Conservation (phyloP, 306 rosid species). For the Cucurbita pepo region DNA sequence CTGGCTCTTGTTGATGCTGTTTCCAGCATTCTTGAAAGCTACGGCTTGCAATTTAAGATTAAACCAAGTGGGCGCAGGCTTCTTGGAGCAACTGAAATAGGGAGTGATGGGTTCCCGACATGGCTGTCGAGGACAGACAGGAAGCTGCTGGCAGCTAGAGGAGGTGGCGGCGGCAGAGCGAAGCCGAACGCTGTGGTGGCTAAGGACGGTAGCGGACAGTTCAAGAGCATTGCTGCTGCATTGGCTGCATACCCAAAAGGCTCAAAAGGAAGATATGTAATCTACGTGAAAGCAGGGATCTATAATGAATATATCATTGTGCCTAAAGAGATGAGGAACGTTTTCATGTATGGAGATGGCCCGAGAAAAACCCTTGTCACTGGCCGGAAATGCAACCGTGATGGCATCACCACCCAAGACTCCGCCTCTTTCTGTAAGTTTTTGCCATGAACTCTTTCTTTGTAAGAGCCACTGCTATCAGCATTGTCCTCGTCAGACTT, state of each 20-base stretch:
- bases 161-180: neutral
- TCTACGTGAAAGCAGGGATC: slow-evolving; percentile 52
- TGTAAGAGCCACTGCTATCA: no score
- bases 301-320: slow-evolving; percentile 37
- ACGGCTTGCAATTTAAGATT: slow-evolving; percentile 19
- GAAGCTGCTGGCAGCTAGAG: slow-evolving; percentile 19
- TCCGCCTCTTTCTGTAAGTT: slow-evolving; percentile 38
- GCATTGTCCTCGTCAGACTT: no score
- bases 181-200: slow-evolving; percentile 41
- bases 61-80: slow-evolving; percentile 36
- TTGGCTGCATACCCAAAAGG: slow-evolving; percentile 29
- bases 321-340: slow-evolving; percentile 4
- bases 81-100: slow-evolving; percentile 15
- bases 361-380: slow-evolving; percentile 36
- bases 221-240: slow-evolving; percentile 30
- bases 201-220: slow-evolving; percentile 52
- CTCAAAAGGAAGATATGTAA: slow-evolving; percentile 23
- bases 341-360: slow-evolving; percentile 63
- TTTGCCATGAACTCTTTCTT: no score
- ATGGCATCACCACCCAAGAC: slow-evolving; percentile 24
- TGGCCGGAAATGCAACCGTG: slow-evolving; percentile 18
- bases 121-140: slow-evolving; percentile 44
- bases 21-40: slow-evolving; percentile 8
- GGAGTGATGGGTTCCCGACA: slow-evolving; percentile 21
- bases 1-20: slow-evolving; percentile 30